Percentiles rank a stretch among this genome's conserved stretches.
phyloP scores from a whole-genome alignment of 1,284 basidiomycete species.

The Taiwanofungus camphoratus region DNA sequence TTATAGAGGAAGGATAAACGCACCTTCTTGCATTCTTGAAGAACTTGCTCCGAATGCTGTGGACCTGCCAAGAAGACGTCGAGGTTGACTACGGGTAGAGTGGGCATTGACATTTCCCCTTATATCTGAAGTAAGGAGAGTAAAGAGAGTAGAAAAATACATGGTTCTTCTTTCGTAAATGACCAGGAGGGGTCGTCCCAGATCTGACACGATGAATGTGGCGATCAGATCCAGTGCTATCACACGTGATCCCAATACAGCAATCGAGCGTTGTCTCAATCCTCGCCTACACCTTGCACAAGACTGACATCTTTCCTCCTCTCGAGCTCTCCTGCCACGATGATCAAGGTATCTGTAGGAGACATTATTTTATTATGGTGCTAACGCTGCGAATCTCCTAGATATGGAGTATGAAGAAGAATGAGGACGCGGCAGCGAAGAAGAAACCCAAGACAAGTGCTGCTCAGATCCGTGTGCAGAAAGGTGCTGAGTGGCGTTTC shows the following conservation, averaged over 20 bases:
- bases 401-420: slow-evolving; percentile 99
- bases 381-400: too few relatives aligned
- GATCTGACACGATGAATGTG: too few relatives aligned
- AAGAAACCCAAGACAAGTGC: slow-evolving; percentile 97
- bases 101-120: slow-evolving; percentile 31
- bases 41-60: slow-evolving; percentile 39
- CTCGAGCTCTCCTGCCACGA: too few relatives aligned
- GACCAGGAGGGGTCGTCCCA: too few relatives aligned
- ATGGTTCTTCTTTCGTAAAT: too few relatives aligned
- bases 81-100: slow-evolving; percentile 73
- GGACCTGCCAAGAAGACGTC: slow-evolving; percentile 62
- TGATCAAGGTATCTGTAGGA: too few relatives aligned
- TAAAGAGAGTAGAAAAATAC: not conserved
- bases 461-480: slow-evolving; percentile 97
- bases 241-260: too few relatives aligned
- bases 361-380: too few relatives aligned
- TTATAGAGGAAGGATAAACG: not conserved
- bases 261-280: too few relatives aligned
- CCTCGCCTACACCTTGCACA: too few relatives aligned
- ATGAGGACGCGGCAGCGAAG: slow-evolving; percentile 89
- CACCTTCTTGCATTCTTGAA: slow-evolving; percentile 66
- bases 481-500: slow-evolving; percentile 79
- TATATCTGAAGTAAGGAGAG: not conserved
- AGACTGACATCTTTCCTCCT: too few relatives aligned
- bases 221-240: too few relatives aligned